A percentile compares a stretch with the other conserved stretches of the same genome.
These are phyloP conservation scores for Diaporthe vexans DNA, from an alignment of 2,329 filamentous ascomycete genomes.

Conservation along the genomic window DNA sequence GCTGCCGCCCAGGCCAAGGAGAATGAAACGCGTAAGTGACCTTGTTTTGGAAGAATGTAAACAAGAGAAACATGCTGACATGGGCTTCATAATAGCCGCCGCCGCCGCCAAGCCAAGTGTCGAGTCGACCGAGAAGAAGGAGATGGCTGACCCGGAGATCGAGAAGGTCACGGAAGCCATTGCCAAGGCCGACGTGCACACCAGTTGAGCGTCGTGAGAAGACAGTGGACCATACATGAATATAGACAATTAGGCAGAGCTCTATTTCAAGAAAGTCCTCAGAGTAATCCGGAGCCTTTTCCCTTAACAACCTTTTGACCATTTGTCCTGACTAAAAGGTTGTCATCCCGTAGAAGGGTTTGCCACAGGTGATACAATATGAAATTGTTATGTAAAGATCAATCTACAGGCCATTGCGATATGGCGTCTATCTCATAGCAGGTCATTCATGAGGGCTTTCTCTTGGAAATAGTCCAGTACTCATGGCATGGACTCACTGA, in stretches of 20 bases:
- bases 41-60: neutral
- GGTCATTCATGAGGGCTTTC: neutral
- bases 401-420: too few species aligned
- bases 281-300: too few species aligned
- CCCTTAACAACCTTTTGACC: too few species aligned
- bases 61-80: neutral
- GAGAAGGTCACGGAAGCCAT: conserved; percentile 47
- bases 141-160: conserved; percentile 45
- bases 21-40: conserved; percentile 16
- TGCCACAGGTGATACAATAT: too few species aligned
- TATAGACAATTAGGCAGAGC: neutral
- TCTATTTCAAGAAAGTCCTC: neutral
- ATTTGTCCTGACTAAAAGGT: too few species aligned
- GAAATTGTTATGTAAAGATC: too few species aligned
- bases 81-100: neutral
- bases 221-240: neutral
- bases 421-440: too few species aligned
- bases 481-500: neutral
- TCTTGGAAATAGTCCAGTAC: neutral
- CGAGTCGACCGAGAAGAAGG: conserved; percentile 46
- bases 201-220: conserved; percentile 37
- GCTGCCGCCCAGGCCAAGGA: conserved; percentile 47
- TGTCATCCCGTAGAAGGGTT: too few species aligned
- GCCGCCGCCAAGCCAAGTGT: conserved; percentile 39
- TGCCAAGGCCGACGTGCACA: conserved; percentile 47